Evolutionary conservation across 495 filamentous ascomycete species (phyloP).

Genomic region (Penicillium desertorum): DNA sequence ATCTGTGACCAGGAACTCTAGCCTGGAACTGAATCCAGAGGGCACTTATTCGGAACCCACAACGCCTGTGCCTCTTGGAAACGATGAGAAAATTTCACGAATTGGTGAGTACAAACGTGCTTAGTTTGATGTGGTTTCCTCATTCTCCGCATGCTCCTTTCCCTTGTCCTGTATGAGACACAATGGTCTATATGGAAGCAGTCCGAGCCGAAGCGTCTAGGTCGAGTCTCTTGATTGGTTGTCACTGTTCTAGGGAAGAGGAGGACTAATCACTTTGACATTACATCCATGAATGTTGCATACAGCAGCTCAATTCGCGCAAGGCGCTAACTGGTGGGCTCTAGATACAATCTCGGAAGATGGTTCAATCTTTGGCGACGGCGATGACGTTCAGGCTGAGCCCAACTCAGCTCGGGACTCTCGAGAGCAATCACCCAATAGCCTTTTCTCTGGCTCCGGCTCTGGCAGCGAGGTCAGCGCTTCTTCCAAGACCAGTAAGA

Average conservation of each 20-base stretch:
- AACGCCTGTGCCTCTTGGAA: background rate
- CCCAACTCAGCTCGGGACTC: background rate
- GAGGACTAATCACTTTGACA: background rate
- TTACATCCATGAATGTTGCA: background rate
- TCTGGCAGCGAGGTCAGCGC: slow-evolving; percentile 2
- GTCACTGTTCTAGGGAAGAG: slow-evolving; percentile 29
- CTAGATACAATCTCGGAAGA: background rate
- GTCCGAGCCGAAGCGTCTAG: background rate
- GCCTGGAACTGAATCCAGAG: background rate
- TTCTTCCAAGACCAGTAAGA: background rate
- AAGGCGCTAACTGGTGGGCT: background rate
- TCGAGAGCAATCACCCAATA: slow-evolving; percentile 3
- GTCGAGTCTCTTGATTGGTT: slow-evolving; percentile 16
- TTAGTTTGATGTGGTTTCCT: background rate
- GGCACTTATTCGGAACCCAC: slow-evolving; percentile 1
- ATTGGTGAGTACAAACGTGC: slow-evolving; percentile 31
- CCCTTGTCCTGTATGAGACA: background rate
- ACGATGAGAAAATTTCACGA: slow-evolving; percentile 6
- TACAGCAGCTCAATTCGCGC: background rate
- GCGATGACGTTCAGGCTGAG: background rate
- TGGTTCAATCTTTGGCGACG: background rate
- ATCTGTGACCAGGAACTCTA: background rate
- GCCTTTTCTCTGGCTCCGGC: background rate
- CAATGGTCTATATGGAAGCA: background rate
- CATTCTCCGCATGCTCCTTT: background rate